Base-by-base conservation (phyloP, 768 basidiomycete species). In the Calocybe cyanea region DNA sequence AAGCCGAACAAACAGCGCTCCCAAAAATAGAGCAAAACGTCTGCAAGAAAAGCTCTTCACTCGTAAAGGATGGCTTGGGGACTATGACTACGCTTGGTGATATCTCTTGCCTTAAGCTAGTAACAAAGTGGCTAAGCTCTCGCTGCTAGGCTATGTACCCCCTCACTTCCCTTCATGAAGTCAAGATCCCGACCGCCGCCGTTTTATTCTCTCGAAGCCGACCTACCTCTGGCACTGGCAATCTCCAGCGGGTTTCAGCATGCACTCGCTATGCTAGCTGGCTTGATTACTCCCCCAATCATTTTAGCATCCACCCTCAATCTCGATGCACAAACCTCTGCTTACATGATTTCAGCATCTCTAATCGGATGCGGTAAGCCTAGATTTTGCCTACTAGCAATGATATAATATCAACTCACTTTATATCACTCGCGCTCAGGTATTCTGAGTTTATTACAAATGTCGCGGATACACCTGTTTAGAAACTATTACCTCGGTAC, bases 271-370 rank as follows among this genome's bases (percentile, higher is more conserved):
- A 91, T 91, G 88, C 73, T 89, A 13, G 87, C 85, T 1, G 87
- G 86, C 2, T 69, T 89, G 34, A 88, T 91, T 55, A 87, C 86
- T 0, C 90, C 88, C 0, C 88, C 90, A 0, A 90, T 90, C 55
- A 85, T 89, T 48, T 83, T 91, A 54, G 78, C 85, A 1, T 78
- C 75, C 41, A 61, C 79, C 3, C 64, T 91, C 30, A 79, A 65
- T 47, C 65, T 90, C 15, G 80, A 85, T 39, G 56, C 72, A 2
- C 63, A 63, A 20, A 80, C 74, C 1, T 82, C 82, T 9, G 69
- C 84, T 0, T 92, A 91, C 57, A 79, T 91, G 82, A 78, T 92
- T 52, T 89, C 87, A 7, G 81, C 89, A 0, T 84, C 83, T 1
- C 69, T 92, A 41, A 90, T 90, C 55, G 78, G 82, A n/a, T 86